Base-by-base conservation (phyloP, 805 yeast species). In the Komagataella ulmi region DNA sequence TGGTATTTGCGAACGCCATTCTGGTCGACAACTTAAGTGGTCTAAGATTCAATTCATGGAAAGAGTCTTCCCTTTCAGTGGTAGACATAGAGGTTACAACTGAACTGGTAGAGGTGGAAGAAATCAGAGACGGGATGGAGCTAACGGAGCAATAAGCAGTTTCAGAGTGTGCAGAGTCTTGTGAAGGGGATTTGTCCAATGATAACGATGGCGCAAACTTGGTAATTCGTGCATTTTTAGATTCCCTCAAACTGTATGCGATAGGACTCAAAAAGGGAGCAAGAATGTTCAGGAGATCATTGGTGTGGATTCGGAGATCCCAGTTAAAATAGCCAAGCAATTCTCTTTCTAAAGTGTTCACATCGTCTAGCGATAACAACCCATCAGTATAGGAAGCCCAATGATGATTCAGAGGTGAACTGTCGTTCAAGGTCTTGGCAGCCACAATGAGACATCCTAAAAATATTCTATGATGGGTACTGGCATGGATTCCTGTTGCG, bases 351-450 rank as follows among this genome's bases (percentile, higher is more conserved):
- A 95, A 85, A 56, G 89, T 81, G 67, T 91, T 93, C 51, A 93
- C 88, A 61, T 91, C 98, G 19, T 74, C 74, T 44, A 86, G 70
- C 7, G 81, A 64, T 54, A 91, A 76, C 47, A 45, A 18, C 0
- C 97, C 97, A 63, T 84, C 83, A 3, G 98, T 90, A 71, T 91
- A 90, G 54, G 80, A 76, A 3, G 96, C 83, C 99, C 99, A 91
- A 70, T 93, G 97, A 69, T 85, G 90, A 70, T 91, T 91, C 64
- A 91, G 76, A 46, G 99, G 99, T 18, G 95, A 83, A 3, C 96
- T 85, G 71, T 91, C 99, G 67, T 91, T 91, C 56, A 90, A 76
- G 56, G 81, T 82, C 70, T 91, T 91, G 14, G 98, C 97, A n/a
- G 96, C 86, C 49, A 93, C 69, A 47, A 91, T 88, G 52, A 91